phyloP scores from a whole-genome alignment of 1,284 basidiomycete genomes.

The Puccinia triticina region DNA sequence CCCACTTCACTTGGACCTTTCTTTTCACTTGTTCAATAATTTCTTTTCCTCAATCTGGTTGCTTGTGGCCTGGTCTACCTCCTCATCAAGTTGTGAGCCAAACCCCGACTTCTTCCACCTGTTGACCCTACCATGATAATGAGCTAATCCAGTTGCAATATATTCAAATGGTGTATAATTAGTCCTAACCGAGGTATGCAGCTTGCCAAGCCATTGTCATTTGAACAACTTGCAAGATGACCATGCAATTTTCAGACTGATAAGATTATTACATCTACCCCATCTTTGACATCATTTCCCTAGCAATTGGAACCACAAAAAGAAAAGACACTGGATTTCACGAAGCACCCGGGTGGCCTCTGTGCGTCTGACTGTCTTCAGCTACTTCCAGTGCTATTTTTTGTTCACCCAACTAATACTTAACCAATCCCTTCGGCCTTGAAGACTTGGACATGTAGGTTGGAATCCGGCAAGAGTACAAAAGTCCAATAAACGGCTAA shows the following conservation, averaged over 20 bases:
- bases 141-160: too few species aligned
- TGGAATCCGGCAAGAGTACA: background rate
- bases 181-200: background rate
- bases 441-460: slow-evolving; percentile 10
- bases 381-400: background rate
- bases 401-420: too few species aligned
- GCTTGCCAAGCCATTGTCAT: background rate
- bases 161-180: background rate
- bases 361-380: slow-evolving; percentile 4
- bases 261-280: background rate
- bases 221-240: too few species aligned
- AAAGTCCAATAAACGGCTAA: background rate
- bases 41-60: background rate
- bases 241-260: too few species aligned
- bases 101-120: background rate
- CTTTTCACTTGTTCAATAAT: too few species aligned
- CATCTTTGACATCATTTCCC: background rate
- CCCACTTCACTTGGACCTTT: too few species aligned
- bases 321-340: background rate
- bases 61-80: background rate
- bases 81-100: background rate
- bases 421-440: background rate
- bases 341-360: slow-evolving; percentile 27
- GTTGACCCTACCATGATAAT: background rate
- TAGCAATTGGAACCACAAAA: slow-evolving; percentile 32